phyloP scores from a whole-genome alignment of 768 basidiomycete genomes.

The Chlorophyllum brunneum region DNA sequence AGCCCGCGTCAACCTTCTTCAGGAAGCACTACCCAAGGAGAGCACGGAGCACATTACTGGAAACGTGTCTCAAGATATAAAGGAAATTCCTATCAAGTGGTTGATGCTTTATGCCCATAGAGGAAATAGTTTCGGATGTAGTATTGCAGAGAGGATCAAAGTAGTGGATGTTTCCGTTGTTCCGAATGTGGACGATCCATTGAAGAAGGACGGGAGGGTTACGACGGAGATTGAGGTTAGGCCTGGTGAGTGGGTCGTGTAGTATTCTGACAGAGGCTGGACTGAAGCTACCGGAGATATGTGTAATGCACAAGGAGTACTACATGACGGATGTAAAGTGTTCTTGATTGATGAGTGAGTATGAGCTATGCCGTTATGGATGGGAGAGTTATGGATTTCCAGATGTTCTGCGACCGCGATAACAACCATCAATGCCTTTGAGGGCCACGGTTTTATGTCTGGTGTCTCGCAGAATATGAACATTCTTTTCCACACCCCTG shows the following conservation, averaged over 20 bases:
- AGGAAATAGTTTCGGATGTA: conserved; percentile 27
- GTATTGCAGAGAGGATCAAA: conserved; percentile 24
- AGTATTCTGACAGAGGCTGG: too few relatives aligned
- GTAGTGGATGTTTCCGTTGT: conserved; percentile 39
- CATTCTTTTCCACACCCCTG: conserved; percentile 40
- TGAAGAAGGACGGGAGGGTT: conserved; percentile 32
- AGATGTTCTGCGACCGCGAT: conserved; percentile 43
- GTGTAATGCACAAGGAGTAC: conserved; percentile 30
- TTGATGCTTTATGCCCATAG: conserved; percentile 27
- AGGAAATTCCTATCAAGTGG: conserved; percentile 36
- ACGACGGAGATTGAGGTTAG: conserved; percentile 40
- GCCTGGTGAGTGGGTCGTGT: conserved; percentile 43
- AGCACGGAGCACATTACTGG: conserved; percentile 26
- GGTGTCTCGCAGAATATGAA: conserved; percentile 46
- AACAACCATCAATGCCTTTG: conserved; percentile 27
- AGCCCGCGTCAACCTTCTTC: conserved; percentile 14
- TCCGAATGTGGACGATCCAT: conserved; percentile 30
- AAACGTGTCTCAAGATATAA: conserved; percentile 32
- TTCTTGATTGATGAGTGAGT: conserved; percentile 47
- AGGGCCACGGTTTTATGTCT: conserved; percentile 23
- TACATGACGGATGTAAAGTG: conserved; percentile 39
- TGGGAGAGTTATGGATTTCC: too few relatives aligned
- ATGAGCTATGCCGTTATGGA: background rate
- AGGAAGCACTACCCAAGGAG: conserved; percentile 20
- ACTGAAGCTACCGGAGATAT: conserved; percentile 46